Base-by-base conservation (phyloP, 768 basidiomycete species). In the Multifurca ochricompacta region DNA sequence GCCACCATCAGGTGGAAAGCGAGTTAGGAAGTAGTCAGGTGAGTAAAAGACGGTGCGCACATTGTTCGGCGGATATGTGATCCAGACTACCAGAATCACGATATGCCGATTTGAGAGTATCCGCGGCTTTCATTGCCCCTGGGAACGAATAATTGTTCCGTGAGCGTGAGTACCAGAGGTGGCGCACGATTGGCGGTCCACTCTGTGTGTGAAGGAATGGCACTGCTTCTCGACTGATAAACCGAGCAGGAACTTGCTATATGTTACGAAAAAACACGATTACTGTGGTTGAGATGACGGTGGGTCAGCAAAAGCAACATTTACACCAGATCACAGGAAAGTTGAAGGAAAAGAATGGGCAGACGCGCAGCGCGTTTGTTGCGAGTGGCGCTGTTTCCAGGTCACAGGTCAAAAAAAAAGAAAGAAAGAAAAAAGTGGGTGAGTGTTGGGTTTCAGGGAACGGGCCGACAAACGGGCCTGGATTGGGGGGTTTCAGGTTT, bases 1-100 rank as follows among this genome's bases (percentile, higher is more conserved):
- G 28, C 44, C 50, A 34, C 56, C 45, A 57, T 57, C 56, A 48
- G 27, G 23, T 2, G 34, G n/a, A 37, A 41, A 11, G 50, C 10
- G 28, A 46, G 44, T 42, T 28, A 43, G 32, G 40, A 2, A 41
- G 27, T 27, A 30, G 18, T 45, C 35, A 21, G 42, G 25, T 14
- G 43, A 35, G 34, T 34, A 18, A 27, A 32, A 41, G 31, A 30
- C 6, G n/a, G 46, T 32, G 48, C 54, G 54, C 45, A 57, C 58
- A 11, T 48, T 51, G 42, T 18, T 30, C 27, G 43, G 43, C 36
- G 16, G 48, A 40, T 9, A 27, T 1, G 16, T 14, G 14, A 44
- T 58, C 53, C 32, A 10, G 14, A 8, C 7, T 30, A 23, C 21
- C 48, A 39, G 48, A 40, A 41, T 59, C 48, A 44, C 43, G 55